These are phyloP conservation scores for Hordeum pubiflorum DNA, from an alignment of 202 grass and related monocot species.

Conservation along the genomic window DNA sequence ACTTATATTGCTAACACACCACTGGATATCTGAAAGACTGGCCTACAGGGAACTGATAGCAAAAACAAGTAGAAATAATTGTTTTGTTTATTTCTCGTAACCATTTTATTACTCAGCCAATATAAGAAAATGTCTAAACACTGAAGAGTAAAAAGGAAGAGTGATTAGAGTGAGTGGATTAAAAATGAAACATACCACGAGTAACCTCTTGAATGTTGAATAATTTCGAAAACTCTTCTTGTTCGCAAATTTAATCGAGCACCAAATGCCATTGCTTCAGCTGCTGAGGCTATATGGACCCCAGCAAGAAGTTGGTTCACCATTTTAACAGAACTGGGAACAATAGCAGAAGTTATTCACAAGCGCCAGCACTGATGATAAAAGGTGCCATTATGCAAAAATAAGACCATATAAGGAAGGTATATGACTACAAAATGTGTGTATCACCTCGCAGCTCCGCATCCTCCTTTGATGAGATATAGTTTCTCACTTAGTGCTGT, in stretches of 20 bases:
- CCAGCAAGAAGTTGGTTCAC: conserved; percentile 98
- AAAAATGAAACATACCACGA: conserved; percentile 62
- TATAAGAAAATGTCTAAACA: conserved; percentile 1
- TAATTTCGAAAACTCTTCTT: conserved; percentile 82
- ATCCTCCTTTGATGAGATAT: conserved; percentile 95
- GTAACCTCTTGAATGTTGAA: conserved; percentile 78
- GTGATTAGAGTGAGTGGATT: neutral
- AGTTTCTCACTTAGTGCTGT: conserved; percentile 92
- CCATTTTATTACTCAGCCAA: neutral
- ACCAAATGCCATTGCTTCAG: conserved; percentile 92
- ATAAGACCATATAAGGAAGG: conserved; percentile 11
- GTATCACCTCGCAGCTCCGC: conserved; percentile 91
- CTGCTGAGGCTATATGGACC: conserved; percentile 89
- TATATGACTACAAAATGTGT: conserved; percentile 21
- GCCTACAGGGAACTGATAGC: neutral
- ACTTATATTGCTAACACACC: conserved; percentile 7
- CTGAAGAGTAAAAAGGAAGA: neutral
- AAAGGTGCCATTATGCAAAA: neutral
- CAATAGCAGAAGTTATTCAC: conserved; percentile 25
- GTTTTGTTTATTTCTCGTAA: neutral
- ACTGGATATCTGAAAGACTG: neutral
- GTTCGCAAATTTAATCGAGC: conserved; percentile 71
- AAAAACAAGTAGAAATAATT: neutral
- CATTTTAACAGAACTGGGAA: conserved; percentile 95
- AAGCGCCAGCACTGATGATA: neutral